These are phyloP conservation scores for Lodderomyces beijingensis DNA, from an alignment of 1,139 yeast genomes.

Conservation along the genomic window DNA sequence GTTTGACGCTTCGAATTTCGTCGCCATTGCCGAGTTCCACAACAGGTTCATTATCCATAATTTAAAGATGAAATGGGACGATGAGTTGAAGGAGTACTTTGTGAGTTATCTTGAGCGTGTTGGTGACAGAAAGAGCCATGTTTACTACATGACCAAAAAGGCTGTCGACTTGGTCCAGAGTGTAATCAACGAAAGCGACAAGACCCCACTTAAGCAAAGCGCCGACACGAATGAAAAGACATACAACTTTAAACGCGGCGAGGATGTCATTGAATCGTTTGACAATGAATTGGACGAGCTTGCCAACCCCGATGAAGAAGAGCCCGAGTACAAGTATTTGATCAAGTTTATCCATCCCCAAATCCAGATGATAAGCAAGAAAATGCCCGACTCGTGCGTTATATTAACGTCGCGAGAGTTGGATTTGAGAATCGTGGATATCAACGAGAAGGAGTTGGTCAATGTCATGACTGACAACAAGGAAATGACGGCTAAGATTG, in stretches of 20 bases:
- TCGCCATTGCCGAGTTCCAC: conserved; percentile 42
- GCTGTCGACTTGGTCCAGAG: conserved; percentile 63
- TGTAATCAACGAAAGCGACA: conserved; percentile 22
- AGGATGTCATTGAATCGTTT: conserved; percentile 32
- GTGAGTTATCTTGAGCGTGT: conserved; percentile 59
- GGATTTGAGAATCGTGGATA: conserved; percentile 59
- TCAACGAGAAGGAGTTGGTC: conserved; percentile 49
- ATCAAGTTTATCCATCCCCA: conserved; percentile 44
- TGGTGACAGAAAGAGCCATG: conserved; percentile 50
- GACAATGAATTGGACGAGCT: conserved; percentile 28
- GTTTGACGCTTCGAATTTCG: conserved; percentile 12
- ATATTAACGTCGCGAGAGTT: conserved; percentile 68
- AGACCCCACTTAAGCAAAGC: conserved; percentile 12
- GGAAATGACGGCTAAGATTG: conserved; percentile 49
- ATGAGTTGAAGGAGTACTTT: conserved; percentile 57
- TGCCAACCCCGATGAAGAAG: conserved; percentile 22
- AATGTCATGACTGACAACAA: conserved; percentile 33
- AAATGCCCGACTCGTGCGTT: conserved; percentile 30
- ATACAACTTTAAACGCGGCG: conserved; percentile 20
- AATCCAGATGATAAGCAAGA: conserved; percentile 35
- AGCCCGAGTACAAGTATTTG: conserved; percentile 35
- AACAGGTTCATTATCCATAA: conserved; percentile 80
- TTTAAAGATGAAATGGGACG: conserved; percentile 77
- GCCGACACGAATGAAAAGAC: background rate
- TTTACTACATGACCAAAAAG: conserved; percentile 62